Evolutionary conservation across 2,329 filamentous ascomycete species (phyloP), one percentile per base, ranked within the genome.

Genomic region (Pestalotiopsis sp.): DNA sequence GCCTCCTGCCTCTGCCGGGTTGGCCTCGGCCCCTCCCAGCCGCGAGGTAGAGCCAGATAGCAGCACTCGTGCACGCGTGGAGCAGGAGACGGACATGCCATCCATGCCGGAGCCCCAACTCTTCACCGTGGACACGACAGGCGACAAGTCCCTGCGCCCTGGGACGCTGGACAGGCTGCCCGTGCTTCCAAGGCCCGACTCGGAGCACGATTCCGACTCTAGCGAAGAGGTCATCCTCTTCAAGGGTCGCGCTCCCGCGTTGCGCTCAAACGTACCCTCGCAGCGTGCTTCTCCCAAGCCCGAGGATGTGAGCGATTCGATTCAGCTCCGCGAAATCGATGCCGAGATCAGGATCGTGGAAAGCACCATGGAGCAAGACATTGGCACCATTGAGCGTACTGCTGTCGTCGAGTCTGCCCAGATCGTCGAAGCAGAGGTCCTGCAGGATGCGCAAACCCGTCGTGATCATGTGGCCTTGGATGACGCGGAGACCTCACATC

Each of bases 221-320:
- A 92, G 91, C 74, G 92, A 93, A 62, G 93, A 97, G 72, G 83
- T 93, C 4, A 89, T 94, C 61, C 75, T 93, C 0, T 93, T 93
- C 76, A 86, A 83, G 68, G 90, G 90, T 52, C 84, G 90, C 66
- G 80, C 80, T 67, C 71, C 68, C 68, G 76, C 77, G 74, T 68
- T 72, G 74, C 77, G 70, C 66, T 25, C 56, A 40, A 49, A 17
- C 2, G 60, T 25, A 12, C 20, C 67, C 67, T 61, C 73, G 68
- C 12, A 75, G 73, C 57, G 62, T 59, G n/a, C 59, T 45, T 45
- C 62, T 17, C 5, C 36, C 52, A 68, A 17, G 14, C 57, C 23
- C 60, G 57, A 12, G 45, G 31, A 63, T 38, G 52, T 38, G 4
- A 14, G 20, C 17, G 65, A 73, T 49, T 67, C 72, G 5, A 68